Conservation (phyloP, 148 eudicot genomes). For the Chenopodium album region DNA sequence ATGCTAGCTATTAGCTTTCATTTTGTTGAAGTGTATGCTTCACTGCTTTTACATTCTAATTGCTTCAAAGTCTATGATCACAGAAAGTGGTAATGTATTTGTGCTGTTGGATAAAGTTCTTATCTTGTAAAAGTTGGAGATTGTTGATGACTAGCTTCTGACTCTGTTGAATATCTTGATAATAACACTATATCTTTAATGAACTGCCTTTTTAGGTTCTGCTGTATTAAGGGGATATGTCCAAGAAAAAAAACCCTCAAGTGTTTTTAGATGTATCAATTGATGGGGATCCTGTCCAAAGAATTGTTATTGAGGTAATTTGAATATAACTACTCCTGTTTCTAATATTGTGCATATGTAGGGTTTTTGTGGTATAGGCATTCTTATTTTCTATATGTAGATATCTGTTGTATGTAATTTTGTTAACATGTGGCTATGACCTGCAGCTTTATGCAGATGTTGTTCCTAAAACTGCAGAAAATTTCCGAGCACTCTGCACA, state of each 20-base stretch:
- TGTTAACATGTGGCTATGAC: conserved; percentile 17
- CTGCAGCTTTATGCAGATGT: conserved; percentile 89
- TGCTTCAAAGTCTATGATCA: too few relatives aligned
- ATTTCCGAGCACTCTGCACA: conserved; percentile 91
- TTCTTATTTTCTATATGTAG: neutral
- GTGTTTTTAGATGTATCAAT: conserved; percentile 81
- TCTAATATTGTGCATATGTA: neutral
- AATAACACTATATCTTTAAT: conserved; percentile 1
- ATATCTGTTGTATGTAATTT: neutral
- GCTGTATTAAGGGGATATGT: conserved; percentile 35
- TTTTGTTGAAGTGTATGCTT: neutral
- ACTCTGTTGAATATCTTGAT: neutral
- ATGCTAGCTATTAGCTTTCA: neutral
- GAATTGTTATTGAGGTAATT: conserved; percentile 76
- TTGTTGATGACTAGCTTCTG: neutral
- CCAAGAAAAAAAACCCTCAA: conserved; percentile 72
- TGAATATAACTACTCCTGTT: neutral
- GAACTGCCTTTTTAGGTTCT: conserved; percentile 19
- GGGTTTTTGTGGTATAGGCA: neutral
- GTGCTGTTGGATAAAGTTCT: neutral
- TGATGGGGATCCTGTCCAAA: conserved; percentile 61
- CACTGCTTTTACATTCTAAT: too few relatives aligned
- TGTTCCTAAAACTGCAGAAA: conserved; percentile 97
- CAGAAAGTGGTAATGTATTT: neutral
- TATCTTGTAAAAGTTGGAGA: neutral